These are phyloP conservation scores for Solanum pimpinellifolium DNA, from an alignment of 257 asterid genomes.

Conservation along the genomic window DNA sequence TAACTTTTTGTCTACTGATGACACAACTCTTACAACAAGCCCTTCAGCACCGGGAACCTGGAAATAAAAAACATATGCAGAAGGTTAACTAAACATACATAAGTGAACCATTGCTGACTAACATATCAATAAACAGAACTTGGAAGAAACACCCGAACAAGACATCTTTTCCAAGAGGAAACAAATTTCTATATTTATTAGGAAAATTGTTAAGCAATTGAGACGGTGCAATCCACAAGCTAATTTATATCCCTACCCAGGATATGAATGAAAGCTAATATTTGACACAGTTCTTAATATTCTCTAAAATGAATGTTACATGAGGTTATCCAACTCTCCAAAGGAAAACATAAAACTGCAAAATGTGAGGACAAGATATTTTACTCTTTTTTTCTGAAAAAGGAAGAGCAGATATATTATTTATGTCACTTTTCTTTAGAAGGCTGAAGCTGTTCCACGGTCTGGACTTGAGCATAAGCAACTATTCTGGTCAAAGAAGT, in stretches of 20 bases:
- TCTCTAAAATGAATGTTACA: not conserved
- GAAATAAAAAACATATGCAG: not conserved
- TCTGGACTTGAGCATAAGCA: not conserved
- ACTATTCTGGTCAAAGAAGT: not conserved
- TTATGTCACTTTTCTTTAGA: not conserved
- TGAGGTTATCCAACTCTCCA: not conserved
- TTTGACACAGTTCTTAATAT: not conserved
- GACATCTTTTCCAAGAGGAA: not conserved
- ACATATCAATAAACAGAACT: not conserved
- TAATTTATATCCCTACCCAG: not conserved
- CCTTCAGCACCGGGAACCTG: constrained; percentile 97
- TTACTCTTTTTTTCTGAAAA: not conserved
- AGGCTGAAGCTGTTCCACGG: not conserved
- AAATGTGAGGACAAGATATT: not conserved
- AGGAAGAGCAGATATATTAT: not conserved
- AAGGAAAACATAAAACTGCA: not conserved
- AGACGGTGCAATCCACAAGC: not conserved
- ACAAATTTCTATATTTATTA: not conserved
- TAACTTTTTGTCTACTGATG: constrained; percentile 95
- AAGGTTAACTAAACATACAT: not conserved
- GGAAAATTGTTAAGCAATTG: not conserved
- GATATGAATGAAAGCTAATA: not conserved
- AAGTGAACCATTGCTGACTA: not conserved
- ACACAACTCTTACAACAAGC: constrained; percentile 91
- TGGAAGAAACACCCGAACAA: not conserved